Evolutionary conservation across 108 stramenopile genomes (phyloP), one percentile per base, ranked within the genome.

Genomic region (Nitzschia sp.): DNA sequence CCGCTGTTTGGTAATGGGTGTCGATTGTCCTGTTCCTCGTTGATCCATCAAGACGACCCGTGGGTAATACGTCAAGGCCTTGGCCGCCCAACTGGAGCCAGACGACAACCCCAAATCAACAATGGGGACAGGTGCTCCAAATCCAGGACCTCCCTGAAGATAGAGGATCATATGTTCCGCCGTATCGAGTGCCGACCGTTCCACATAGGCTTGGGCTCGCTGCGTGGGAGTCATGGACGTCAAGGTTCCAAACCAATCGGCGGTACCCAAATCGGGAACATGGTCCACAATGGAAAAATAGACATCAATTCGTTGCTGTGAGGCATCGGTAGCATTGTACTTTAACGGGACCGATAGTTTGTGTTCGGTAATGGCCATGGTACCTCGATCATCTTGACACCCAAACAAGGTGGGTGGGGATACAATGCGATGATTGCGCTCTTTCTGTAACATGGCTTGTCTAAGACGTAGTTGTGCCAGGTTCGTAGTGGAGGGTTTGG

Each of bases 41-140:
- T 97, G 97, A 83, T 97, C 96, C 91, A 97, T 87, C 42, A 97
- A 51, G 3, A 97, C 79, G 11, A 96, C 67, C 8, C 86, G 85
- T 51, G 78, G 62, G 51, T 79, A 88, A 51, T 81, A 72, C 8
- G 69, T 41, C 51, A 95, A 67, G 25, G 87, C 93, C 51, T 77
- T 59, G 20, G 79, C 83, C 7, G 85, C 90, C 93, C 94, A 95
- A 43, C 72, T 71, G 5, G 38, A 25, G 15, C 78, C 79, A 0
- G 60, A 69, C 46, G 73, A 43, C 15, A 89, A 80, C 10, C 68
- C 78, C 25, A 91, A 41, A 2, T 78, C 78, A 0, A 43, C 58
- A 2, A 83, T 69, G 19, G 94, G 92, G 15, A 77, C 41, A 1
- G 96, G 94, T 6, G 92, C 84, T 10, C 94, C 94, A 69, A 95